phyloP scores from a whole-genome alignment of 1,139 yeast genomes.

The Yamadazyma friedrichii region DNA sequence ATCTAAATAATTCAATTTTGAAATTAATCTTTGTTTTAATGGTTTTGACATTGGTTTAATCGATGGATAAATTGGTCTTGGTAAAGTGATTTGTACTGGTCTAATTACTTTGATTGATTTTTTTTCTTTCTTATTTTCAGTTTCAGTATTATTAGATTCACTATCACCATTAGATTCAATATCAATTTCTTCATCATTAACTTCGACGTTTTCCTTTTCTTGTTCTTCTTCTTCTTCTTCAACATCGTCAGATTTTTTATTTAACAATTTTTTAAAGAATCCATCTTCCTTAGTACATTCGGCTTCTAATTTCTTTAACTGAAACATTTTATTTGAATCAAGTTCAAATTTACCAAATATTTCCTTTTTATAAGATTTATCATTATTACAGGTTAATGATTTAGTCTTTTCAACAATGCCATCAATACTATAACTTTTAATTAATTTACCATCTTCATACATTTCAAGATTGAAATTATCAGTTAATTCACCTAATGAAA shows the following conservation, averaged over 20 bases:
- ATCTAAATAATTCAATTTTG: slow-evolving; percentile 33
- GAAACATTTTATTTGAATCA: slow-evolving; percentile 51
- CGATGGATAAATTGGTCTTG: slow-evolving; percentile 36
- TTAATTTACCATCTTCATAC: slow-evolving; percentile 53
- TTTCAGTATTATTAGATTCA: slow-evolving; percentile 19
- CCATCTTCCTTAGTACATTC: slow-evolving; percentile 34
- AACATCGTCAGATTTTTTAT: slow-evolving; percentile 18
- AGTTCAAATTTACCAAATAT: slow-evolving; percentile 45
- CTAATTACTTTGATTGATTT: slow-evolving; percentile 19
- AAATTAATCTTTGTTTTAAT: slow-evolving; percentile 32
- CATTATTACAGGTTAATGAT: slow-evolving; percentile 44
- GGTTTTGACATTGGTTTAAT: slow-evolving; percentile 45
- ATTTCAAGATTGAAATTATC: slow-evolving; percentile 43
- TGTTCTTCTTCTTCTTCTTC: slow-evolving; percentile 15
- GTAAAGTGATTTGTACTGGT: slow-evolving; percentile 19
- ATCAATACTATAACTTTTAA: slow-evolving; percentile 35
- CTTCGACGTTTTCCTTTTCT: slow-evolving; percentile 12
- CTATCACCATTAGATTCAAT: slow-evolving; percentile 13
- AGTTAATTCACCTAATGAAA: slow-evolving; percentile 33
- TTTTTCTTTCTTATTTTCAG: slow-evolving; percentile 11
- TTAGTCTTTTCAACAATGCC: slow-evolving; percentile 35
- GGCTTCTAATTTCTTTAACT: slow-evolving; percentile 38
- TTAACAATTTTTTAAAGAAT: slow-evolving; percentile 28
- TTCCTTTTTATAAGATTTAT: slow-evolving; percentile 25
- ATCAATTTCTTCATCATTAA: slow-evolving; percentile 11